phyloP scores from a whole-genome alignment of 805 yeast species.

The Dipodascus albidus region DNA sequence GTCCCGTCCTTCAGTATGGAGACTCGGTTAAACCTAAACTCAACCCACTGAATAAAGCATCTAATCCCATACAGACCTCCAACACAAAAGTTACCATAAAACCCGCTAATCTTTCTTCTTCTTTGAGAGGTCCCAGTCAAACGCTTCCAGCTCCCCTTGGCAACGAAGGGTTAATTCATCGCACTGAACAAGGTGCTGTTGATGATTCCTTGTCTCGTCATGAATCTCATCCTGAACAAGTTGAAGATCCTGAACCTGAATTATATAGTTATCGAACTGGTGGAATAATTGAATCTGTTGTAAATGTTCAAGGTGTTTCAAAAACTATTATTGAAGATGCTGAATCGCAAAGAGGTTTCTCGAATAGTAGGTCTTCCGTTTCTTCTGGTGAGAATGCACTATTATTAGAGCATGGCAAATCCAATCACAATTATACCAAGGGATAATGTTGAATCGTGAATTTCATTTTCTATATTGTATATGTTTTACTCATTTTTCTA shows the following conservation, averaged over 20 bases:
- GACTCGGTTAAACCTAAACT: slow-evolving; percentile 16
- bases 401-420: neutral
- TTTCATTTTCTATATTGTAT: too few relatives aligned
- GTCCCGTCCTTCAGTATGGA: neutral
- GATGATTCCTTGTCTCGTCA: slow-evolving; percentile 8
- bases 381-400: neutral
- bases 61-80: slow-evolving; percentile 51
- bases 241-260: slow-evolving; percentile 13
- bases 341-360: neutral
- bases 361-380: neutral
- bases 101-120: slow-evolving; percentile 9
- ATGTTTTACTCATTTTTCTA: too few relatives aligned
- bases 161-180: slow-evolving; percentile 13
- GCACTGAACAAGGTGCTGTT: slow-evolving; percentile 16
- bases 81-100: slow-evolving; percentile 60
- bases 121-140: neutral
- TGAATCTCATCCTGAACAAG: slow-evolving; percentile 7
- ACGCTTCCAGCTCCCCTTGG: neutral
- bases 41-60: slow-evolving; percentile 55
- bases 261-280: slow-evolving; percentile 30
- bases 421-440: neutral
- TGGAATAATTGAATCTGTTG: slow-evolving; percentile 69
- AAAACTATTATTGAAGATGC: slow-evolving; percentile 74
- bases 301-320: slow-evolving; percentile 73
- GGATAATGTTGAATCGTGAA: too few relatives aligned